Evolutionary conservation across 2,329 filamentous ascomycete species (phyloP), one percentile per base, ranked within the genome.

Genomic region (Hirsutella minnesotensis): DNA sequence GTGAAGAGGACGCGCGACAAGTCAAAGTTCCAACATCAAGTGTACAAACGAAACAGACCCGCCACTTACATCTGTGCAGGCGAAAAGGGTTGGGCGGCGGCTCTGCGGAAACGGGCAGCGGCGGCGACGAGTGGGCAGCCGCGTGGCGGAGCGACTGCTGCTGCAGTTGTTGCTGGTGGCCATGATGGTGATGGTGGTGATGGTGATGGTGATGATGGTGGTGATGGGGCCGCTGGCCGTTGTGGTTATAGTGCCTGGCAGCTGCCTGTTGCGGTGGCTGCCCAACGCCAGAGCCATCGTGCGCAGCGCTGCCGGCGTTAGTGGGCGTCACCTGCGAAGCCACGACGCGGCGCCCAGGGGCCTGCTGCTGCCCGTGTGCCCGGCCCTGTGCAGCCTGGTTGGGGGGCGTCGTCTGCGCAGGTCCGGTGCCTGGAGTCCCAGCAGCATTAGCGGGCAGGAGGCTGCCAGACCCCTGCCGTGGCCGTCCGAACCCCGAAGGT

Each of bases 31-130:
- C n/a, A n/a, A 27, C 24, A 12, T 12, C 7, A 27, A 7, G 24
- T 7, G 12, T 27, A 7, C 12, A 12, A 35, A 16, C 33, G n/a
- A n/a, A 35, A 16, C 15, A 18, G n/a, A 21, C 7, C 5, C 2
- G n/a, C 21, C 19, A 60, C 61, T 61, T 45, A 64, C 61, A 55
- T 49, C 59, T 54, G 41, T 63, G 60, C 3, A 63, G 50, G 16
- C 61, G 59, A 46, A 64, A 64, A 0, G 61, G 61, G 52, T 64
- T 59, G 33, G 57, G 57, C 21, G 55, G 55, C 19, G 59, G 59
- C 35, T 49, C 55, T 40, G 47, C 47, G 30, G 50, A 51, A 24
- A 18, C 47, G 30, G 50, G 51, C 30, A 20, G 27, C 31, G 40
- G 38, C 47, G 51, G 45, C 46, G 51, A 44, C 46, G 49, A 33